Conservation (phyloP, 108 stramenopile genomes). For the Nitzschia sp. region DNA sequence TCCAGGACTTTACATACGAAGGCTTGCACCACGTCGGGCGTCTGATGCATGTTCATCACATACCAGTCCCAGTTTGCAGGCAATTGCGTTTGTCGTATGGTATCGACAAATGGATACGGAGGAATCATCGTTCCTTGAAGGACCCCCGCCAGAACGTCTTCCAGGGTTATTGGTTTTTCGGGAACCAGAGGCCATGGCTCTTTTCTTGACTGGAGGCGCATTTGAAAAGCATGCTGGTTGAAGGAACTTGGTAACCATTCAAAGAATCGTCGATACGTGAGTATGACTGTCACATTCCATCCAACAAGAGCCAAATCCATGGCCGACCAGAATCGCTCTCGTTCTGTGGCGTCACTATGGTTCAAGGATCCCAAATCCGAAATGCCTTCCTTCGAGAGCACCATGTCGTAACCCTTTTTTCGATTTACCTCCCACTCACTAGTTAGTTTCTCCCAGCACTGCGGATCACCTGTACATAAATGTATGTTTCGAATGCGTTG, state of each 20-base stretch:
- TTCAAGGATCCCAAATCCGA: slow-evolving; percentile 3
- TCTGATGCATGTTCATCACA: neutral
- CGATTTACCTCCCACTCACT: neutral
- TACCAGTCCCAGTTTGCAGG: neutral
- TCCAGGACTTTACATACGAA: slow-evolving; percentile 5
- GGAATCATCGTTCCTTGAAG: neutral
- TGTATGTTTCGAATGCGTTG: neutral
- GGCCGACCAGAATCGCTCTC: slow-evolving; percentile 1
- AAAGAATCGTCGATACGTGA: slow-evolving; percentile 14
- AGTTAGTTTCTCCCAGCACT: neutral
- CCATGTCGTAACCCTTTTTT: neutral
- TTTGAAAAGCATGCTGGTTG: slow-evolving; percentile 14
- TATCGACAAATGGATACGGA: slow-evolving; percentile 15
- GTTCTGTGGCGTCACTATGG: neutral
- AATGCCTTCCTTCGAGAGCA: slow-evolving; percentile 8
- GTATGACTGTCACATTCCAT: slow-evolving; percentile 15
- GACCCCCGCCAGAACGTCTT: neutral
- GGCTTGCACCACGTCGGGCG: neutral
- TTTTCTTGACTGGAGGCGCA: slow-evolving; percentile 1
- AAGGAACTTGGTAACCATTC: slow-evolving; percentile 17
- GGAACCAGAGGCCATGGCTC: neutral
- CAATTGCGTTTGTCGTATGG: neutral
- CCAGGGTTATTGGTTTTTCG: neutral
- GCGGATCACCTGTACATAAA: neutral
- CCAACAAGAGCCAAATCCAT: neutral